Conservation (phyloP, 2,329 filamentous ascomycete species). For the Ascocoryne sarcoides region DNA sequence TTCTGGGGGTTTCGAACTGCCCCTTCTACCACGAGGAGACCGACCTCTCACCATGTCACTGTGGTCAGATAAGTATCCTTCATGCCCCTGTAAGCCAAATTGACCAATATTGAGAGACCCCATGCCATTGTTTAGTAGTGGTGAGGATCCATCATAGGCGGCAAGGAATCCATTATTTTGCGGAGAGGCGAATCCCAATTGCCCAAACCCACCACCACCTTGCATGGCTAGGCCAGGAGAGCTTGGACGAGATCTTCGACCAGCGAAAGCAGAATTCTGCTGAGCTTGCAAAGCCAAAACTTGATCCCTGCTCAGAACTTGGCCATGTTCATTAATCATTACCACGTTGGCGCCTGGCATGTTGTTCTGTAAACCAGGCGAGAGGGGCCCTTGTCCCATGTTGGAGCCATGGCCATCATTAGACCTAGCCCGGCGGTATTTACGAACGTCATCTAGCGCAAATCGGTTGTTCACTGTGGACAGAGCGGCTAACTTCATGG, state of each 20-base stretch:
- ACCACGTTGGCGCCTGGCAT: conserved; percentile 71
- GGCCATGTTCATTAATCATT: conserved; percentile 91
- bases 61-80: conserved; percentile 89
- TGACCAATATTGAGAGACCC: conserved; percentile 62
- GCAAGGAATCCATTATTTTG: conserved; percentile 92
- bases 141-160: conserved; percentile 70
- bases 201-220: conserved; percentile 47
- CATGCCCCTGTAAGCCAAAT: conserved; percentile 60
- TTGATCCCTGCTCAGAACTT: conserved; percentile 78
- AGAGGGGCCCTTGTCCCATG: conserved; percentile 54
- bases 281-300: conserved; percentile 72
- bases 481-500: conserved; percentile 95
- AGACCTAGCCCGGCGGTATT: conserved; percentile 85
- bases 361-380: conserved; percentile 54
- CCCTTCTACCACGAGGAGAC: conserved; percentile 83
- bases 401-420: conserved; percentile 71
- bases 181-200: conserved; percentile 70
- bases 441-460: conserved; percentile 90
- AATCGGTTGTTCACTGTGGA: conserved; percentile 98
- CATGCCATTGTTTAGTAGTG: conserved; percentile 59
- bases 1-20: conserved; percentile 95
- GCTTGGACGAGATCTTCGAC: conserved; percentile 74
- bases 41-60: conserved; percentile 85
- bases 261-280: conserved; percentile 44
- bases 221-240: conserved; percentile 85